Evolutionary conservation across 441 rosid genomes (phyloP), one percentile per base, ranked within the genome.

Genomic region (Flueggea neowawraea): DNA sequence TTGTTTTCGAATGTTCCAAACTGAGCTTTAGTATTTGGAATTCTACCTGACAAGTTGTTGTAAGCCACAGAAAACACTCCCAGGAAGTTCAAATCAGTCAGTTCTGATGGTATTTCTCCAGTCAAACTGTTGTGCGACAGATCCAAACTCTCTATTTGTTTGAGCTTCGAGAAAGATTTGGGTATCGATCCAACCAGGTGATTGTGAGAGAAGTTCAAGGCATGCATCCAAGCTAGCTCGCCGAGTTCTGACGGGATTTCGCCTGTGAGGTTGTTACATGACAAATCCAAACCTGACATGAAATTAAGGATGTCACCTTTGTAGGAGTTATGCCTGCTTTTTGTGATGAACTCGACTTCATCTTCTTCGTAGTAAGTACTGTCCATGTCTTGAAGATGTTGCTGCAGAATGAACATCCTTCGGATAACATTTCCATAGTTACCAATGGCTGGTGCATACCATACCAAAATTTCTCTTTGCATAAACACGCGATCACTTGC

Each of bases 1-100:
- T 36, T 52, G 8, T 62, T 58, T 36, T 28, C 54, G 22, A 72
- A 76, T 6, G 71, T 69, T 17, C 16, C 69, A 17, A 72, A 69
- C 15, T 76, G 76, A 8, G 14, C 44, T 31, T 52, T 52, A 28
- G 32, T 12, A 13, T 71, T 68, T 1, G 73, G 77, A 6, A 60
- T 54, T 9, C 10, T 64, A 8, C 61, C 69, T 6, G 69, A 58
- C 54, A 64, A 54, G 13, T 58, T 63, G 61, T 69, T 69, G 73
- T 64, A 41, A 5, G 65, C 60, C 12, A 70, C 73, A 14, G 43
- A 57, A 41, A 70, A 64, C 12, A 48, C 36, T 41, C 12, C 53
- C 16, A 70, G 45, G 17, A 31, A 53, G 59, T 39, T 16, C 10
- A 69, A 48, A 15, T 49, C 45, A 6, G 12, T 7, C 2, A 69